Percentiles rank a stretch among this genome's conserved stretches.
Evolutionary conservation across 192 early-diverging fungal genomes (phyloP).

Genomic region (Dissophora ornata): DNA sequence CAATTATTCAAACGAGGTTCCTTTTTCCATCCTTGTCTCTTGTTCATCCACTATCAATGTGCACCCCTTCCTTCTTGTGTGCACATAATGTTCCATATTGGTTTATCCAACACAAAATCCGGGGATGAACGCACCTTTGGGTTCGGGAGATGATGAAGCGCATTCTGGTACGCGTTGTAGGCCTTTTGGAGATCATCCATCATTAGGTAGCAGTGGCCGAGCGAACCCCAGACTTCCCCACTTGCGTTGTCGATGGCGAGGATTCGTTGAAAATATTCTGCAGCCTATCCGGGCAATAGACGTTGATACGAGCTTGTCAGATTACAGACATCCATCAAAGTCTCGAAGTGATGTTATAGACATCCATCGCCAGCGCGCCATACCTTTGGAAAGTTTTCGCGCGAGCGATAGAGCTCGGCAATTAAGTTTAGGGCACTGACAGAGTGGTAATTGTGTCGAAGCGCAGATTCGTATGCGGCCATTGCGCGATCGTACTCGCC

Average conservation of each 20-base stretch:
- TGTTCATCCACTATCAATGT: no score
- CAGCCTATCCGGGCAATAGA: slow-evolving; percentile 68
- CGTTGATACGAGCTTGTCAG: neutral
- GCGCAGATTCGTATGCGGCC: slow-evolving; percentile 85
- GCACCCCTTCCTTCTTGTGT: no score
- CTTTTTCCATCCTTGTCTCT: no score
- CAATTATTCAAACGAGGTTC: no score
- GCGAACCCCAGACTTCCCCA: slow-evolving; percentile 95
- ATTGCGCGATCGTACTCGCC: slow-evolving; percentile 88
- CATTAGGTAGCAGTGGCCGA: slow-evolving; percentile 97
- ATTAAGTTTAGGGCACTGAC: slow-evolving; percentile 81
- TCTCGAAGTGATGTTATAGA: no score
- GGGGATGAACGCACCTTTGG: slow-evolving; percentile 85
- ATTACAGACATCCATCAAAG: neutral
- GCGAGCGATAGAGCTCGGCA: slow-evolving; percentile 83
- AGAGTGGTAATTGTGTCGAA: slow-evolving; percentile 95
- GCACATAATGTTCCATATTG: no score
- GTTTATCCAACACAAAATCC: no score
- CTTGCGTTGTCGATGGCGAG: slow-evolving; percentile 83
- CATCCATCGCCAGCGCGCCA: no score
- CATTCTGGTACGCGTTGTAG: slow-evolving; percentile 96
- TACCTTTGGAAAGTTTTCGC: slow-evolving; percentile 86
- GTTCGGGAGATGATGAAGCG: slow-evolving; percentile 90
- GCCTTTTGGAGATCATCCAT: slow-evolving; percentile 95
- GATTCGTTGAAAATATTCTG: slow-evolving; percentile 93